Conservation (phyloP, 1,139 yeast genomes). For the Torulaspora pretoriensis region DNA sequence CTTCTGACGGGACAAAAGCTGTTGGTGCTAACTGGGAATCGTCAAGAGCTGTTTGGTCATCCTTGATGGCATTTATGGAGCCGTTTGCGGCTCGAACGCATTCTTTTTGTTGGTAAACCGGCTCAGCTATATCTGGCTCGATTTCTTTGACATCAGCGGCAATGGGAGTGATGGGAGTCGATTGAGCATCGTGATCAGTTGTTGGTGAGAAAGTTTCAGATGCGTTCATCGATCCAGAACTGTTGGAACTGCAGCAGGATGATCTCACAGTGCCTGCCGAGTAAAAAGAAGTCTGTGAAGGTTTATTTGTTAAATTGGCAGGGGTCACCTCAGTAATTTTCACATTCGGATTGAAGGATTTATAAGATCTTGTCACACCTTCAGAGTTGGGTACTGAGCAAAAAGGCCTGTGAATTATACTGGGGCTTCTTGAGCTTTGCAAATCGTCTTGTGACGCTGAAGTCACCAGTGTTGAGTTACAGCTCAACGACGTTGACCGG, state of each 20-base stretch:
- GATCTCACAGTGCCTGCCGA: not conserved
- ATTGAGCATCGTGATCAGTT: not conserved
- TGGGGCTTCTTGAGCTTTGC: not conserved
- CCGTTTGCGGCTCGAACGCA: too few relatives aligned
- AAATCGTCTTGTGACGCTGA: too few relatives aligned
- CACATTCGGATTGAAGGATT: not conserved
- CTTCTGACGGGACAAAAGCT: too few relatives aligned
- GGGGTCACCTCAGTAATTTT: not conserved
- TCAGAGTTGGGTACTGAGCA: not conserved
- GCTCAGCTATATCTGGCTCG: not conserved
- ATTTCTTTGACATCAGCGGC: not conserved
- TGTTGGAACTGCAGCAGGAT: not conserved
- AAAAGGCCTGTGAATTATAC: not conserved
- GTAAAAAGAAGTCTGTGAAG: not conserved
- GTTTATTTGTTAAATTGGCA: not conserved
- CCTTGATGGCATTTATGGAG: too few relatives aligned
- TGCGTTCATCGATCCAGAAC: not conserved
- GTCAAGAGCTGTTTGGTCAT: too few relatives aligned
- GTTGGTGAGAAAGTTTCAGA: not conserved
- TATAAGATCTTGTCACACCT: not conserved
- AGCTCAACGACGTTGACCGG: too few relatives aligned
- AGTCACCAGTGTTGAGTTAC: too few relatives aligned
- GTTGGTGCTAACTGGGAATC: too few relatives aligned
- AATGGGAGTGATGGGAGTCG: slow-evolving; percentile 2
- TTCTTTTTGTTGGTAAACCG: not conserved